phyloP scores from a whole-genome alignment of 768 basidiomycete species.

The Lyophyllum atratum region DNA sequence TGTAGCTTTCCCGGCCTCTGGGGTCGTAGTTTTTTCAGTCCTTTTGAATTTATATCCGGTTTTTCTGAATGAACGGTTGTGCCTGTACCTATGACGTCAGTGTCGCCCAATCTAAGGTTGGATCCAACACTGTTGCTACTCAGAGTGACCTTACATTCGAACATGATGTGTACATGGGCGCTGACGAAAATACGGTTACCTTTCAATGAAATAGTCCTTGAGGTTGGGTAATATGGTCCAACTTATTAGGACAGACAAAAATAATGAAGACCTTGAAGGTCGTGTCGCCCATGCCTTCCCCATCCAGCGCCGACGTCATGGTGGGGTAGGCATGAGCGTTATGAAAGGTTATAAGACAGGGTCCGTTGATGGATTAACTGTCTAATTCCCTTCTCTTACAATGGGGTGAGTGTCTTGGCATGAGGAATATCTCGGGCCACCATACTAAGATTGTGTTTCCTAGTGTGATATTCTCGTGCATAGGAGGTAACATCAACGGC shows the following conservation, averaged over 20 bases:
- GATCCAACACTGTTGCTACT: no score
- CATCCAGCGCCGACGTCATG: not conserved
- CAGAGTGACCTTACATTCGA: no score
- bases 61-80: not conserved
- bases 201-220: no score
- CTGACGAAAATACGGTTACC: no score
- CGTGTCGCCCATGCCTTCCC: not conserved
- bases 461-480: constrained; percentile 27
- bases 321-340: not conserved
- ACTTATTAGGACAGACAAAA: no score
- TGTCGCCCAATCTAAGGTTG: not conserved
- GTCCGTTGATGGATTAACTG: not conserved
- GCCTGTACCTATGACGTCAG: not conserved
- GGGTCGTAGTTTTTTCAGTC: not conserved
- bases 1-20: not conserved
- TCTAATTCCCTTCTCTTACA: not conserved
- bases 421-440: not conserved
- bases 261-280: not conserved
- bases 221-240: no score
- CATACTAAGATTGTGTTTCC: not conserved
- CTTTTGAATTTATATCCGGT: not conserved
- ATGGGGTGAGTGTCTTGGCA: constrained; percentile 11
- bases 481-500: constrained; percentile 24
- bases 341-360: not conserved
- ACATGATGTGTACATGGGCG: no score